Conservation (phyloP, 208 protist genomes). For the Acanthamoeba culbertsoni region DNA sequence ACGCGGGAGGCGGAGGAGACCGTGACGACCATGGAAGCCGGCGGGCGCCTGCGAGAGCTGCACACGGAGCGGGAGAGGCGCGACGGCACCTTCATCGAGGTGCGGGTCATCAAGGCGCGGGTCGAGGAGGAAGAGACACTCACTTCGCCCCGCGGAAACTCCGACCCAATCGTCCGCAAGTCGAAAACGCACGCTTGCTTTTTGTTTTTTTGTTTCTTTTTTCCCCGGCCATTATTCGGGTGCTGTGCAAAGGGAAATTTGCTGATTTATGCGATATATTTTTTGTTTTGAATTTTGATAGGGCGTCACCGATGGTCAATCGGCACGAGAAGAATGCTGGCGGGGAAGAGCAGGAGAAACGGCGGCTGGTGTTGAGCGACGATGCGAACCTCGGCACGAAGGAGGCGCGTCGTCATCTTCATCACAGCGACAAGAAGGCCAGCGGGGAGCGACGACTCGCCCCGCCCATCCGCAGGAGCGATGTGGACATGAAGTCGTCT, state of each 20-base stretch:
- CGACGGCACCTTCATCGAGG: not conserved
- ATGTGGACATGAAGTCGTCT: too few relatives aligned
- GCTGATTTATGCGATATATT: too few relatives aligned
- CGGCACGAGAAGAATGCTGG: not conserved
- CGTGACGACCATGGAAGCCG: not conserved
- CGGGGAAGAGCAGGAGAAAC: not conserved
- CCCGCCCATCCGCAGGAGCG: too few relatives aligned
- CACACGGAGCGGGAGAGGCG: not conserved
- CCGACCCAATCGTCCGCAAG: not conserved
- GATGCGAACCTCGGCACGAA: not conserved
- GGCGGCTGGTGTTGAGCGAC: not conserved
- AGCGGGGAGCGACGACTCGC: not conserved
- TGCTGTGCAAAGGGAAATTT: not conserved
- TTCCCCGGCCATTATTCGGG: not conserved
- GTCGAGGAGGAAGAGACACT: not conserved
- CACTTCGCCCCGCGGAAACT: not conserved
- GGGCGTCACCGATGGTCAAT: too few relatives aligned
- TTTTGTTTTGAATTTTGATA: too few relatives aligned
- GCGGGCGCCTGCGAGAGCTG: too few relatives aligned
- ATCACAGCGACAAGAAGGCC: not conserved
- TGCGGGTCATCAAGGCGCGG: not conserved
- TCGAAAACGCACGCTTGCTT: too few relatives aligned
- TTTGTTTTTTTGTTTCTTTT: too few relatives aligned
- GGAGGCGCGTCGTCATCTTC: too few relatives aligned
- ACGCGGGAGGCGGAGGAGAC: too few relatives aligned